Conservation (phyloP, 495 filamentous ascomycete genomes). For the Penicillium cataractarum region DNA sequence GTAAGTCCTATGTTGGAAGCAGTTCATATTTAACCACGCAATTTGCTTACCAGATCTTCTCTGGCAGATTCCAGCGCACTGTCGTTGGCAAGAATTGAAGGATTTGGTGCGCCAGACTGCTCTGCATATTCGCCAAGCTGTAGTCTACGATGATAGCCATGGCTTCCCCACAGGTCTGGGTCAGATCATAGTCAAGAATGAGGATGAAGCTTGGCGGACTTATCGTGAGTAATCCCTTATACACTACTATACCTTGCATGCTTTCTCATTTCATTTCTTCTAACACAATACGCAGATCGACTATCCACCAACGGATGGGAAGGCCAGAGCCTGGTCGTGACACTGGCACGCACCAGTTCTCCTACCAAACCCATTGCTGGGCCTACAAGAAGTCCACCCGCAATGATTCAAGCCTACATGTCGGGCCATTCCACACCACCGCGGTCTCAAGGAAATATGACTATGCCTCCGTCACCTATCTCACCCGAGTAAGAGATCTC, state of each 20-base stretch:
- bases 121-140: slow-evolving; percentile 51
- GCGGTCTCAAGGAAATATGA: slow-evolving; percentile 30
- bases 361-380: slow-evolving; percentile 51
- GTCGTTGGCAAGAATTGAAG: slow-evolving; percentile 55
- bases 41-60: neutral
- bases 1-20: slow-evolving; percentile 27
- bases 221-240: slow-evolving; percentile 38
- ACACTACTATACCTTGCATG: neutral
- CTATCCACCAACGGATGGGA: slow-evolving; percentile 52
- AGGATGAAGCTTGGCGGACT: slow-evolving; percentile 53
- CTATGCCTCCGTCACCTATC: slow-evolving; percentile 43
- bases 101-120: slow-evolving; percentile 52
- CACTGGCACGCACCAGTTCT: slow-evolving; percentile 46
- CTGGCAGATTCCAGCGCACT: slow-evolving; percentile 48
- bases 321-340: slow-evolving; percentile 49
- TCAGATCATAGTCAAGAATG: slow-evolving; percentile 54
- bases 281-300: slow-evolving; percentile 36
- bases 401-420: slow-evolving; percentile 33
- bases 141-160: slow-evolving; percentile 52
- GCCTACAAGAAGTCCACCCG: slow-evolving; percentile 45
- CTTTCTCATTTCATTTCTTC: neutral
- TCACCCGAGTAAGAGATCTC: slow-evolving; percentile 39
- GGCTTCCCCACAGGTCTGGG: slow-evolving; percentile 51
- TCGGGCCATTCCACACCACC: slow-evolving; percentile 46
- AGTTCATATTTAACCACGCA: too few species aligned